Evolutionary conservation across 306 rosid genomes (phyloP).

Genomic region (Lagenaria siceraria): DNA sequence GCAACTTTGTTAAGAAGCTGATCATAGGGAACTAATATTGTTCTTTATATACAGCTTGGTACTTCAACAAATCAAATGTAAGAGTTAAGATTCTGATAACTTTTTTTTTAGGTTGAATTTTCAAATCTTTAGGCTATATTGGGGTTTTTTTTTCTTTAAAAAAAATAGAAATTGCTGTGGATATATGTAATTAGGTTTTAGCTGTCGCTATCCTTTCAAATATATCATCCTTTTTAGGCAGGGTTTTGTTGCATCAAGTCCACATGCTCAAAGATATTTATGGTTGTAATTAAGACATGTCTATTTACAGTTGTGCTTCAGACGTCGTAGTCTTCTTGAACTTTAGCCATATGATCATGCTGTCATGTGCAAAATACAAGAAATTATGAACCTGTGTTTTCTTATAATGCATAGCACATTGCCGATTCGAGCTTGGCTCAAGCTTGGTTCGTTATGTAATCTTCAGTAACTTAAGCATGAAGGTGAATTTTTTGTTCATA

Average conservation of each 20-base stretch:
- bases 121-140: background rate
- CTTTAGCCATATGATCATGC: background rate
- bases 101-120: background rate
- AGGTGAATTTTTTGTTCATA: too few relatives aligned
- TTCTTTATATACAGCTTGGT: background rate
- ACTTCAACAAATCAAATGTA: background rate
- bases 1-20: background rate
- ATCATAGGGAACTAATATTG: background rate
- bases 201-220: background rate
- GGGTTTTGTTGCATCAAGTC: background rate
- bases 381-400: background rate
- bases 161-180: too few relatives aligned
- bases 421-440: too few relatives aligned
- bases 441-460: too few relatives aligned
- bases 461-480: too few relatives aligned
- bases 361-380: background rate
- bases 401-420: background rate
- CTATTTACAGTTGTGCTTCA: background rate
- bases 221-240: background rate
- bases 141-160: too few relatives aligned
- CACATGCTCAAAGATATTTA: too few relatives aligned
- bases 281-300: too few relatives aligned
- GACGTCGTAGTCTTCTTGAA: background rate
- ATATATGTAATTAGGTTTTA: background rate
- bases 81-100: background rate